A percentile compares a stretch with the other conserved stretches of the same genome.
These are phyloP conservation scores for Tulasnella sp. DNA, from an alignment of 768 basidiomycete species.

Conservation along the genomic window DNA sequence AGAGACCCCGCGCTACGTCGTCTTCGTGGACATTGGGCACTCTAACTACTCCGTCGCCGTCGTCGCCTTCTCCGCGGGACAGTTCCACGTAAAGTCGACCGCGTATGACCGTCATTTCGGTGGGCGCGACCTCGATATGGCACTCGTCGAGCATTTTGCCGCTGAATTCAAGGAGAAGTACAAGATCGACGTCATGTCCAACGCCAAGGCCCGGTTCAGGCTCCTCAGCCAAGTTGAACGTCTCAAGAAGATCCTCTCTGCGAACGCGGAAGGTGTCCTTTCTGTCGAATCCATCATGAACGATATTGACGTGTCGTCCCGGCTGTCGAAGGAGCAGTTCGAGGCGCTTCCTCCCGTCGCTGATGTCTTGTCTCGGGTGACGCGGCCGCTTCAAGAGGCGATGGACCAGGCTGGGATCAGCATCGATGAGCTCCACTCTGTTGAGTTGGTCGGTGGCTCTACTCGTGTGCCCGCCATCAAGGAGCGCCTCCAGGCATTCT, in stretches of 20 bases:
- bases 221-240: constrained; percentile 80
- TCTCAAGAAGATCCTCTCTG: constrained; percentile 92
- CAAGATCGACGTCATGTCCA: constrained; percentile 89
- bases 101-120: constrained; percentile 92
- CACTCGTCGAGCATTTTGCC: constrained; percentile 79
- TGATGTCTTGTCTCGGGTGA: constrained; percentile 65
- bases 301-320: constrained; percentile 86
- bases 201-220: constrained; percentile 88
- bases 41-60: constrained; percentile 78
- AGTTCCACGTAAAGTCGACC: constrained; percentile 73
- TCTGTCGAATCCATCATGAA: constrained; percentile 95
- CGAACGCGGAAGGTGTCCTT: constrained; percentile 78
- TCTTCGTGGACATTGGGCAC: constrained; percentile 94
- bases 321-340: constrained; percentile 69
- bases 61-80: constrained; percentile 89
- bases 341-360: constrained; percentile 54
- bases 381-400: constrained; percentile 62
- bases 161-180: constrained; percentile 92
- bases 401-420: constrained; percentile 69
- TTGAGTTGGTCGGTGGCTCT: constrained; percentile 89
- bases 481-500: constrained; percentile 69
- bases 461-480: constrained; percentile 92
- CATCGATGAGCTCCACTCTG: constrained; percentile 73
- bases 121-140: constrained; percentile 92
- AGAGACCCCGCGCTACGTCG: constrained; percentile 74